Evolutionary conservation across 495 filamentous ascomycete genomes (phyloP), one percentile per base, ranked within the genome.

Genomic region (Hyphodiscus hymeniophilus): DNA sequence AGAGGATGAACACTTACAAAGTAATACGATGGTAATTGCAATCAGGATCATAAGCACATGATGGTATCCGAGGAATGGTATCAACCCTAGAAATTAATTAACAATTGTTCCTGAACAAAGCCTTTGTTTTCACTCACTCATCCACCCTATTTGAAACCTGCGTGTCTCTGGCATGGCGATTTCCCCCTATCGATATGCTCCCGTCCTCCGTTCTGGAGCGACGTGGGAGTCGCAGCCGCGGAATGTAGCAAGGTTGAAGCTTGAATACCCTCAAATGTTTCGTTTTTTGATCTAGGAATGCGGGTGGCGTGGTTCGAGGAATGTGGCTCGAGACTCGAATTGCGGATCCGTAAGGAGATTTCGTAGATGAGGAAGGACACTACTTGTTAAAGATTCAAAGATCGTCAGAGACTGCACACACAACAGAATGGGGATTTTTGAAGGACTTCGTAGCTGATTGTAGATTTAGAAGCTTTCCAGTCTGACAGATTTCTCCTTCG

Each of bases 1-100:
- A 18, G 21, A 33, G 16, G 15, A 11, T n/a, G 33, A 32, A 38
- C 26, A 72, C 91, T 67, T 73, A 97, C 91, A 97, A 47, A 98
- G 76, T 61, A 98, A 70, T 66, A 98, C 92, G 61, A 98, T 95
- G 1, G 90, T 77, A 38, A 96, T 73, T 31, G 88, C 89, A 59
- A 98, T 95, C 42, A 99, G 68, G 55, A 97, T 85, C 92, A 99
- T 97, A 55, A 99, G 75, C 38, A 96, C 85, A 78, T 99, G 92
- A 68, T 99, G 92, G 67, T 97, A 99, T 52, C 94, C 92, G 51
- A 99, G 80, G 69, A 95, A 88, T 49, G 92, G 91, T 69, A 96
- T 75, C 60, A 91, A 79, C 58, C 88, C 89, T 95, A 56, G 21
- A 8, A 17, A 38, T 35, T 38, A 42, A 33, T 59, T 45, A 65